phyloP scores from a whole-genome alignment of 805 yeast species.

The Clavispora fructus region DNA sequence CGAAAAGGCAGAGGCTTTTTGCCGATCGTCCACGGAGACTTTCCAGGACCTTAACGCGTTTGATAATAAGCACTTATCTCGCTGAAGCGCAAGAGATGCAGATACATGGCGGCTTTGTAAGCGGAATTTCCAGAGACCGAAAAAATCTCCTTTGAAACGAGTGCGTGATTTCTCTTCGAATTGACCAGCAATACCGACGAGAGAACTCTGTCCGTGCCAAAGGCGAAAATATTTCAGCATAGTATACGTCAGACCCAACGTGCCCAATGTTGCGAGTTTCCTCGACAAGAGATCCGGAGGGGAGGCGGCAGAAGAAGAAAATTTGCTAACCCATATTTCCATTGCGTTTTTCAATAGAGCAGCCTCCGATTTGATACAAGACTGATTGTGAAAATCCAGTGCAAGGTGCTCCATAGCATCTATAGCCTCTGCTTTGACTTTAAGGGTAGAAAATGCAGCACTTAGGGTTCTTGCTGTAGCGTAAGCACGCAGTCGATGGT shows the following conservation, averaged over 20 bases:
- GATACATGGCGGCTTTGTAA: background rate
- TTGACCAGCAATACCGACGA: background rate
- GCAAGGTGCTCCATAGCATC: background rate
- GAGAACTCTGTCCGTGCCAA: background rate
- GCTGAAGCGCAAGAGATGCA: background rate
- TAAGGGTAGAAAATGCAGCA: background rate
- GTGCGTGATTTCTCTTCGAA: conserved; percentile 5
- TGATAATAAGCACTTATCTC: background rate
- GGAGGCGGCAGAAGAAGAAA: background rate
- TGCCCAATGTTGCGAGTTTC: background rate
- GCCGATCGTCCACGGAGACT: background rate
- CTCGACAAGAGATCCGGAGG: background rate
- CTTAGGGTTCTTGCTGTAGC: background rate
- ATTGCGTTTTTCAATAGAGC: background rate
- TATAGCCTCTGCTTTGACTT: background rate
- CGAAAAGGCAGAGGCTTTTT: background rate
- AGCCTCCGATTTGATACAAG: background rate
- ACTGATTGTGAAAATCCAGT: background rate
- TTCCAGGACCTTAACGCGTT: background rate
- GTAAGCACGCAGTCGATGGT: background rate
- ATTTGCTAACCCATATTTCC: background rate
- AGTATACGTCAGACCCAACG: background rate
- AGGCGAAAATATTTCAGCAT: background rate
- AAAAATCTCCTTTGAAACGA: background rate
- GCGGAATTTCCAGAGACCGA: background rate